A percentile compares a stretch with the other conserved stretches of the same genome.
Conservation (phyloP, 768 basidiomycete genomes). For the Boletus rufocinnamomeus region DNA sequence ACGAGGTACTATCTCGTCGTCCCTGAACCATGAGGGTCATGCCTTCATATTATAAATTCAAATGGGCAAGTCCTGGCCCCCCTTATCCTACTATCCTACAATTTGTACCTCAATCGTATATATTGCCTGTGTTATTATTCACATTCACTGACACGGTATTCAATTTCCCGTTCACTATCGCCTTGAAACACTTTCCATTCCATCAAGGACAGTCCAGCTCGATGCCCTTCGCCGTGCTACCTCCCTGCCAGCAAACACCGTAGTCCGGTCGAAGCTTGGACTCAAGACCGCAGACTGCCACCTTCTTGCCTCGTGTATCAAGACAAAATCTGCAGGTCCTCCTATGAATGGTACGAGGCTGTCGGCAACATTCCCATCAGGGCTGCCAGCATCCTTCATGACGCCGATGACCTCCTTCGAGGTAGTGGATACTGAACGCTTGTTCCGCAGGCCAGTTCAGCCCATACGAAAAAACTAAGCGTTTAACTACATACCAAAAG, state of each 20-base stretch:
- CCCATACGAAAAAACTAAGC: not conserved
- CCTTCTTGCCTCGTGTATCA: slow-evolving; percentile 50
- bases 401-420: slow-evolving; percentile 53
- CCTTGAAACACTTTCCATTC: slow-evolving; percentile 9
- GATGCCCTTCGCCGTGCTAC: slow-evolving; percentile 21
- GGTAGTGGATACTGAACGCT: slow-evolving; percentile 55
- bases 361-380: not conserved
- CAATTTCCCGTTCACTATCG: not conserved
- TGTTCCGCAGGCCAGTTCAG: slow-evolving; percentile 10
- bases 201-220: slow-evolving; percentile 20
- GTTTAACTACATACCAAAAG: slow-evolving; percentile 46
- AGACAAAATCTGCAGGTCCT: slow-evolving; percentile 57
- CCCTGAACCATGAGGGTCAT: slow-evolving; percentile 15
- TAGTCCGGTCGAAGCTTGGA: slow-evolving; percentile 38
- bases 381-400: slow-evolving; percentile 10
- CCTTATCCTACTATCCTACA: no score
- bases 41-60: not conserved
- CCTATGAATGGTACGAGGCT: slow-evolving; percentile 41
- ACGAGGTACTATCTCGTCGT: not conserved
- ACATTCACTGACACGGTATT: slow-evolving; percentile 1
- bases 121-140: not conserved
- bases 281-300: slow-evolving; percentile 51
- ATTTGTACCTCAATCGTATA: not conserved
- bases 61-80: not conserved
- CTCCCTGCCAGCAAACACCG: slow-evolving; percentile 17